Percentiles rank a stretch among this genome's conserved stretches.
phyloP scores from a whole-genome alignment of 1,139 yeast genomes.

The Insectozyma bohioensis region DNA sequence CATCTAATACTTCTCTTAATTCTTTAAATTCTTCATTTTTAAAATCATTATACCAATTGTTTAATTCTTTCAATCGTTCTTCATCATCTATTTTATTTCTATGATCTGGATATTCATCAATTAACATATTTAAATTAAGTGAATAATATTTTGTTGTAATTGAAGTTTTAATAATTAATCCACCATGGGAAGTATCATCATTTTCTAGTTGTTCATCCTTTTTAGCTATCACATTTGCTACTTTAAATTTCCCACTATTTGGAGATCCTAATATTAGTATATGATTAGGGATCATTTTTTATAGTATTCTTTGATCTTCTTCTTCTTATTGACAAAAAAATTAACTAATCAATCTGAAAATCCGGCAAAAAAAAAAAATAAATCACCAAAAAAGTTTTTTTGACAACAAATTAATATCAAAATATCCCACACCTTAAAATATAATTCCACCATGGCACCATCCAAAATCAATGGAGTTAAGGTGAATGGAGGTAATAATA shows the following conservation, averaged over 20 bases:
- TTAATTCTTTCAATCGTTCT: slow-evolving; percentile 17
- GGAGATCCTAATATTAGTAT: slow-evolving; percentile 42
- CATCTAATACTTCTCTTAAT: slow-evolving; percentile 39
- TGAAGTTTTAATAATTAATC: slow-evolving; percentile 30
- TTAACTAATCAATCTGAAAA: neutral
- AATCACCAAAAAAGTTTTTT: neutral
- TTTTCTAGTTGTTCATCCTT: slow-evolving; percentile 12
- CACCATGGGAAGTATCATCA: slow-evolving; percentile 31
- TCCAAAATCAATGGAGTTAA: slow-evolving; percentile 4
- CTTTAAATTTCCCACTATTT: slow-evolving; percentile 33
- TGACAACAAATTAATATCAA: slow-evolving; percentile 1
- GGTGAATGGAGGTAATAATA: neutral
- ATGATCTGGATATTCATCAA: slow-evolving; percentile 40
- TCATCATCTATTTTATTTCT: slow-evolving; percentile 11
- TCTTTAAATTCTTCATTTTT: slow-evolving; percentile 30
- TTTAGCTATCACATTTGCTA: slow-evolving; percentile 22
- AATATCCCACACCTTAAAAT: neutral
- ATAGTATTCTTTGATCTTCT: neutral
- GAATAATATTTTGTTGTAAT: slow-evolving; percentile 35
- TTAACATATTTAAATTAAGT: slow-evolving; percentile 28
- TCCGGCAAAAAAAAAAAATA: neutral
- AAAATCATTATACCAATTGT: slow-evolving; percentile 34
- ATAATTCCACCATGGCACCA: slow-evolving; percentile 7
- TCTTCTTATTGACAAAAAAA: too few relatives aligned
- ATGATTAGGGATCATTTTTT: slow-evolving; percentile 30